Conservation (phyloP, 2,329 filamentous ascomycete genomes). For the Pestalotiopsis fici region DNA sequence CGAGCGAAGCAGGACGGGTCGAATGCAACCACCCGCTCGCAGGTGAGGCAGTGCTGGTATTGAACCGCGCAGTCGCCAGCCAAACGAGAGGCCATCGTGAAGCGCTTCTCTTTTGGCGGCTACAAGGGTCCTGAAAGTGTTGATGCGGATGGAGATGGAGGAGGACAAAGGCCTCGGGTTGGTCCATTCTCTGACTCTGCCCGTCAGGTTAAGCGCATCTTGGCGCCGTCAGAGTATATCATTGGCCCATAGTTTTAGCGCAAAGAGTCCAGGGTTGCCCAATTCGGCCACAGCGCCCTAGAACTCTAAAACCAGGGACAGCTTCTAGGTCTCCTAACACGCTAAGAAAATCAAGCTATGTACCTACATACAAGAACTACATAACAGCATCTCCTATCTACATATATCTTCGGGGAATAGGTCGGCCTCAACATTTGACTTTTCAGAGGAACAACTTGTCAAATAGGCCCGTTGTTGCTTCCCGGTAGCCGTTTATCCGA, state of each 20-base stretch:
- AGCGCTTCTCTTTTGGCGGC: slow-evolving; percentile 25
- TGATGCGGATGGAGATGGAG: slow-evolving; percentile 12
- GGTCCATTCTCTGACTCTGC: slow-evolving; percentile 27
- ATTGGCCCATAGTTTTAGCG: slow-evolving; percentile 19
- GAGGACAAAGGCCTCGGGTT: slow-evolving; percentile 15
- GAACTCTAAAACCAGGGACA: too few species aligned
- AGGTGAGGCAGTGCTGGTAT: slow-evolving; percentile 31
- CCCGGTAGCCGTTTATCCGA: neutral
- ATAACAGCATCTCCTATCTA: neutral
- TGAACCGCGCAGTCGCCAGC: slow-evolving; percentile 18
- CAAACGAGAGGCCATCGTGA: slow-evolving; percentile 33
- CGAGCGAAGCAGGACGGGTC: neutral
- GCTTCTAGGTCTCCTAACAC: neutral
- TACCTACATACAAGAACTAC: neutral
- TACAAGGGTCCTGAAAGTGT: slow-evolving; percentile 16
- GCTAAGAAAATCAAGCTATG: neutral
- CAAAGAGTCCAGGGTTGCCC: neutral
- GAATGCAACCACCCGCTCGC: neutral
- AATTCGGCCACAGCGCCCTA: neutral
- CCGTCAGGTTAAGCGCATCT: slow-evolving; percentile 29
- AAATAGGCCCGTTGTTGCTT: neutral
- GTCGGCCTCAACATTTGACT: neutral
- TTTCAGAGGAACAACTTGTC: neutral
- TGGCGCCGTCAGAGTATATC: slow-evolving; percentile 15
- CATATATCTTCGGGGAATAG: neutral